Evolutionary conservation across 2,329 filamentous ascomycete genomes (phyloP).

Genomic region (Myriangium duriaei): DNA sequence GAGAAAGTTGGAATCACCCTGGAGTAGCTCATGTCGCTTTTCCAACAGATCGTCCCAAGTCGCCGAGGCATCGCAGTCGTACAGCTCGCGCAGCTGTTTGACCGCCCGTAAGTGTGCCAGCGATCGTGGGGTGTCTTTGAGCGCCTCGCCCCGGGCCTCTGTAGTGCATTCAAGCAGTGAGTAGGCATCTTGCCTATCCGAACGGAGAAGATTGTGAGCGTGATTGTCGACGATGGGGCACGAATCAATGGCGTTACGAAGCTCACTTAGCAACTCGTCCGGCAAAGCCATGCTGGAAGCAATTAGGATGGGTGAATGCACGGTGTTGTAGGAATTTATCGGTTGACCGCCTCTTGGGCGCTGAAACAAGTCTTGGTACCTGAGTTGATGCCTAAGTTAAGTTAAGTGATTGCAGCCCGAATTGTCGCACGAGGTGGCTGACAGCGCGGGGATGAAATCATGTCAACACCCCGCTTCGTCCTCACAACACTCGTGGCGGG

Average conservation of each 20-base stretch:
- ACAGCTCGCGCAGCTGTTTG: conserved; percentile 52
- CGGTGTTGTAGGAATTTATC: too few relatives aligned
- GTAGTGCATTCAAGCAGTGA: conserved; percentile 53
- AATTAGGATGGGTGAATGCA: too few relatives aligned
- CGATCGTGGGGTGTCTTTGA: conserved; percentile 48
- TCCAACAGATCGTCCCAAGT: conserved; percentile 47
- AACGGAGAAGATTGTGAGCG: conserved; percentile 54
- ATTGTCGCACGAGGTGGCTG: too few relatives aligned
- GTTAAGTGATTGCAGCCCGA: too few relatives aligned
- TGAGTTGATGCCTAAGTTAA: too few relatives aligned
- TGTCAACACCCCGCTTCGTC: too few relatives aligned
- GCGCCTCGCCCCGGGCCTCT: conserved; percentile 58
- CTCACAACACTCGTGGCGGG: too few relatives aligned
- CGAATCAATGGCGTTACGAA: conserved; percentile 17
- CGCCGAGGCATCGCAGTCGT: conserved; percentile 44
- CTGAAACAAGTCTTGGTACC: too few relatives aligned
- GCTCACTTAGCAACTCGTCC: conserved; percentile 9
- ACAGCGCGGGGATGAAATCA: too few relatives aligned
- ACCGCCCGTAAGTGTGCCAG: conserved; percentile 59
- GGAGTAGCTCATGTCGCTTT: conserved; percentile 35
- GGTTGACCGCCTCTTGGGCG: too few relatives aligned
- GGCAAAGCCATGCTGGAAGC: neutral
- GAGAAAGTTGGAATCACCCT: conserved; percentile 41
- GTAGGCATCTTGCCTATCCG: conserved; percentile 35
- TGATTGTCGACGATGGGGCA: conserved; percentile 60